Base-by-base conservation (phyloP, 1,139 yeast genomes). In the Candida sp. region DNA sequence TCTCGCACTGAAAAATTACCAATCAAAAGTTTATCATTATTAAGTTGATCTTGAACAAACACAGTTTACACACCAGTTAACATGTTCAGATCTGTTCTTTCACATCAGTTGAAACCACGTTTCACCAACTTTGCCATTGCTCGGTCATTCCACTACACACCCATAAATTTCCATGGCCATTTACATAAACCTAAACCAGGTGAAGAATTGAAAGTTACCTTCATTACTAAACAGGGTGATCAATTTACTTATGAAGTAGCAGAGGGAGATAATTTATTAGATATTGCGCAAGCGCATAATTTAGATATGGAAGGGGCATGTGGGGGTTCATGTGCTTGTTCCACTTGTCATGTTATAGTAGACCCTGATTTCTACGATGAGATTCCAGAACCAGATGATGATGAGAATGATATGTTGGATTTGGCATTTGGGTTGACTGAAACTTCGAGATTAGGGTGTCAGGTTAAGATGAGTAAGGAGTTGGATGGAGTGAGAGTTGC, bases 311-410 rank as follows among this genome's bases (percentile, higher is more conserved):
- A 93, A 62, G 96, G 99, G 38, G 99, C 99, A 0, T 93, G 99
- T 67, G 99, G 99, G 33, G 99, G 99, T 2, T 89, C 97, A 2
- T 93, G 99, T 72, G 99, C 99, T 1, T 93, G 99, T 61, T 90
- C 97, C 3, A 93, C 99, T 0, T 93, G 99, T 63, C 99, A 93
- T 67, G 84, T 93, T 46, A 93, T 93, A 42, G 90, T 93, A 34
- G 99, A 93, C 61, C 99, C 99, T 1, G 97, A 86, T 39, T 90
- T 71, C 60, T 93, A 89, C 65, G 99, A 93, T 59, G 79, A 72
- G 46, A 79, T 93, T 54, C 96, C 95, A 23, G 99, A 93, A 62
- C 99, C 99, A 0, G 89, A 84, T 51, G 99, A 93, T 59, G 99
- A 93, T 60, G 99, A 93, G 64, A 91, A 95, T 61, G 99, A 93